Percentiles rank a stretch among this genome's conserved stretches.
Conservation (phyloP, 2,329 filamentous ascomycete genomes). For the Didymella keratinophila region DNA sequence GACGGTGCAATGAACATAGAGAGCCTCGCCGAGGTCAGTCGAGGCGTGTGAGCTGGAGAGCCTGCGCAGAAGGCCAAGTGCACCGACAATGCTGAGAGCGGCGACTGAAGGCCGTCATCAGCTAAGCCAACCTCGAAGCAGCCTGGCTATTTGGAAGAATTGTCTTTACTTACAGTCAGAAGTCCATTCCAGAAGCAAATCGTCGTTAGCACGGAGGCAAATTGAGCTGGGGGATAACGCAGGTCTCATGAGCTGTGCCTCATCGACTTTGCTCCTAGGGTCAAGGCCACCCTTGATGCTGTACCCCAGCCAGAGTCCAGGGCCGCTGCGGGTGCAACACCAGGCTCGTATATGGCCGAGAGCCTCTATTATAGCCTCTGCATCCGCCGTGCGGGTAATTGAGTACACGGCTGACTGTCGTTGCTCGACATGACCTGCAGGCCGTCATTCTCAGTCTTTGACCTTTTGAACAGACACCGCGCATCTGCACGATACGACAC, state of each 20-base stretch:
- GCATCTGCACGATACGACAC: not conserved
- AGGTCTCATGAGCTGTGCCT: slow-evolving; percentile 39
- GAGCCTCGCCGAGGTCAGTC: not conserved
- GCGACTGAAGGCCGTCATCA: slow-evolving; percentile 1
- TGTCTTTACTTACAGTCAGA: slow-evolving; percentile 1
- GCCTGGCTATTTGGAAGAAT: not conserved
- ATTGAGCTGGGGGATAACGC: slow-evolving; percentile 38
- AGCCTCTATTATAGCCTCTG: slow-evolving; percentile 44
- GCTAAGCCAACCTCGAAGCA: slow-evolving; percentile 6
- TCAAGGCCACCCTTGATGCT: slow-evolving; percentile 30
- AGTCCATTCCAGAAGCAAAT: not conserved
- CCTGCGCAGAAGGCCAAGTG: not conserved
- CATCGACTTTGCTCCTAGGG: slow-evolving; percentile 46
- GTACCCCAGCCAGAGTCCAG: slow-evolving; percentile 37
- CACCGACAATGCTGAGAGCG: slow-evolving; percentile 1
- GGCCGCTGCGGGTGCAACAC: slow-evolving; percentile 37
- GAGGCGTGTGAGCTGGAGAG: not conserved
- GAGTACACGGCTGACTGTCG: not conserved
- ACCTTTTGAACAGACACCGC: not conserved
- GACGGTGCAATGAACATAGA: slow-evolving; percentile 1
- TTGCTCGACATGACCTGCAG: not conserved
- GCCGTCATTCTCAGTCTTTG: not conserved
- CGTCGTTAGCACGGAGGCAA: slow-evolving; percentile 34
- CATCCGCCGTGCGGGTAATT: slow-evolving; percentile 32
- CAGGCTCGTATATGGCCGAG: slow-evolving; percentile 15